Percentiles rank a stretch among this genome's conserved stretches.
phyloP scores from a whole-genome alignment of 1,139 yeast genomes.

The Lizanozyma gosingica region DNA sequence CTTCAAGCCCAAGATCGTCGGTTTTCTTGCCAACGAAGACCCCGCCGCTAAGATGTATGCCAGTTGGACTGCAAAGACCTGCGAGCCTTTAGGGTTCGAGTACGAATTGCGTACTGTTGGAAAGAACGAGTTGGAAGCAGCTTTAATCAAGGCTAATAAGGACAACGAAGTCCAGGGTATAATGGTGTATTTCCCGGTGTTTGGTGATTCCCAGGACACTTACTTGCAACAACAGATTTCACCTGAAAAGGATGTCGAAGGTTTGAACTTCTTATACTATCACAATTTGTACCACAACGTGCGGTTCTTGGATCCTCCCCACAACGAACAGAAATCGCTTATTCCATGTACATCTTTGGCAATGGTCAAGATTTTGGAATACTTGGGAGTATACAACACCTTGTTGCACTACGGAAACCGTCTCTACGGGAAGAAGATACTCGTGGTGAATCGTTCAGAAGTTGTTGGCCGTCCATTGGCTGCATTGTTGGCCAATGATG shows the following conservation, averaged over 20 bases:
- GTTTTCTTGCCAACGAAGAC: slow-evolving; percentile 83
- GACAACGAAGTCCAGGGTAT: slow-evolving; percentile 80
- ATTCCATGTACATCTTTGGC: slow-evolving; percentile 96
- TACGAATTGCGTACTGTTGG: slow-evolving; percentile 66
- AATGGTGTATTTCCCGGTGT: slow-evolving; percentile 97
- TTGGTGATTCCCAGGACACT: slow-evolving; percentile 91
- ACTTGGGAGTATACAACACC: slow-evolving; percentile 76
- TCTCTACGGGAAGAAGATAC: slow-evolving; percentile 82
- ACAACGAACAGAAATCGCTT: slow-evolving; percentile 66
- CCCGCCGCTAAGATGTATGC: slow-evolving; percentile 97
- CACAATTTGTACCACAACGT: slow-evolving; percentile 92
- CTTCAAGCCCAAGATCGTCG: slow-evolving; percentile 68
- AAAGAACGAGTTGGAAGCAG: slow-evolving; percentile 79
- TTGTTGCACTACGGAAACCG: slow-evolving; percentile 83
- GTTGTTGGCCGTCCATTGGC: slow-evolving; percentile 97
- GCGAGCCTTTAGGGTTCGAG: slow-evolving; percentile 74
- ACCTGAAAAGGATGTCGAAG: slow-evolving; percentile 90
- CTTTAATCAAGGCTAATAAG: slow-evolving; percentile 70
- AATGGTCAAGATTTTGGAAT: slow-evolving; percentile 85
- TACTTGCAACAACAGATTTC: slow-evolving; percentile 87
- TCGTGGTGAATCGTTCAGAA: slow-evolving; percentile 88
- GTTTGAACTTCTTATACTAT: slow-evolving; percentile 81
- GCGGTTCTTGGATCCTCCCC: slow-evolving; percentile 64
- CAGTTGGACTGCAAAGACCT: slow-evolving; percentile 89
- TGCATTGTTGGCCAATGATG: slow-evolving; percentile 91